Conservation (phyloP, 2,329 filamentous ascomycete species). For the Cercospora zeina region DNA sequence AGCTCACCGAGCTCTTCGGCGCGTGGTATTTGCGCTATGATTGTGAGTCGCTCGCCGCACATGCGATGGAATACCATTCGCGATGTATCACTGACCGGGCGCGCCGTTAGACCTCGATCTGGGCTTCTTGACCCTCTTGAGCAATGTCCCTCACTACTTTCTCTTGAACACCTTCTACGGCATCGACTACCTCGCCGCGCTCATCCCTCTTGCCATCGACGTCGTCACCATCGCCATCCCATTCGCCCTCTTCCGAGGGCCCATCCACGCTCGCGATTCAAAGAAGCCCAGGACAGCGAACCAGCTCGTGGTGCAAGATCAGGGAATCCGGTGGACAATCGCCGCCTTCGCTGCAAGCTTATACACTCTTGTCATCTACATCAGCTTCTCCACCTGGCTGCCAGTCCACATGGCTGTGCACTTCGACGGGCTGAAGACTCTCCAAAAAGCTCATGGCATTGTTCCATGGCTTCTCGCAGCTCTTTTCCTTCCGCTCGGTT, state of each 20-base stretch:
- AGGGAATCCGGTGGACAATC: conserved; percentile 63
- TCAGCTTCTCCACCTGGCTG: conserved; percentile 68
- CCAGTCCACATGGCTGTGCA: conserved; percentile 70
- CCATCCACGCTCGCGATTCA: conserved; percentile 63
- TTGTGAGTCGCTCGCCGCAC: conserved; percentile 50
- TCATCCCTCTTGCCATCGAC: conserved; percentile 66
- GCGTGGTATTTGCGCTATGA: conserved; percentile 76
- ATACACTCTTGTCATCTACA: conserved; percentile 71
- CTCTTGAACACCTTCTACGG: conserved; percentile 77
- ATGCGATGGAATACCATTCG: background rate
- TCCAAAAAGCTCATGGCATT: conserved; percentile 67
- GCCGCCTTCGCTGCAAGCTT: conserved; percentile 68
- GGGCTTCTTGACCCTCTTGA: conserved; percentile 57
- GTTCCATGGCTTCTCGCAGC: conserved; percentile 52
- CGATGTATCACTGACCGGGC: conserved; percentile 17
- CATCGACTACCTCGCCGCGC: conserved; percentile 61
- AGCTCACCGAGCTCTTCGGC: conserved; percentile 66
- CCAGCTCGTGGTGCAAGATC: conserved; percentile 58
- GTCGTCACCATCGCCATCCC: conserved; percentile 68
- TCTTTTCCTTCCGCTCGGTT: conserved; percentile 66
- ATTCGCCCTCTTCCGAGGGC: conserved; percentile 70
- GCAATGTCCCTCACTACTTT: conserved; percentile 73
- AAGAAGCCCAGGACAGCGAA: conserved; percentile 48
- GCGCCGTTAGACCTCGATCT: conserved; percentile 46
- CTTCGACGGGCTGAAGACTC: conserved; percentile 69